Base-by-base conservation (phyloP, 805 yeast species). In the Wickerhamiella kurtzmanii region DNA sequence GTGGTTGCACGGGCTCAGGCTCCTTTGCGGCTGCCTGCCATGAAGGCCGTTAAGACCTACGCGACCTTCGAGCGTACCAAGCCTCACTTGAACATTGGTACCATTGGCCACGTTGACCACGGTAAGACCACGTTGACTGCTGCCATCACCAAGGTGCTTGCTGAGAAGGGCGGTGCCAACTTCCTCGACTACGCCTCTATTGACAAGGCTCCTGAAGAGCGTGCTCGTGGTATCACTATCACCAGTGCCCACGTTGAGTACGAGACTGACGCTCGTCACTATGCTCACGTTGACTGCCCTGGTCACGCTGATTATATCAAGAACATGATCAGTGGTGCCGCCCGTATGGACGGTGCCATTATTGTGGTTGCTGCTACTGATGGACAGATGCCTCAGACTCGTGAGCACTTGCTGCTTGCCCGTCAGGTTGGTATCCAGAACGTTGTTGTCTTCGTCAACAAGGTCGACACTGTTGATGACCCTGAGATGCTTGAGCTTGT, bases 341-440 rank as follows among this genome's bases (percentile, higher is more conserved):
- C 97, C 61, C 95, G 89, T 69, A 88, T 88, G 96, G 97, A 89
- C 69, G 96, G 97, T 75, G 97, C 96, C 57, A 88, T 89, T 60
- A 89, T 89, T 72, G 97, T 89, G 53, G 97, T 92, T 68, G 98
- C 97, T 63, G 98, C 98, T 54, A 75, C 95, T 49, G 98, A 92
- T 64, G 98, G 98, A 64, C 95, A 87, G 73, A 92, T 89, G 97
- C 97, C 96, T 64, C 98, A 92, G 75, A 92, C 98, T 59, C 85
- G 97, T 75, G 98, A 92, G 74, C 98, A 92, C 73, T 76, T 92
- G 73, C 73, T 92, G 69, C 80, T 92, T 63, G 98, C 98, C 55
- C 86, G 97, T 76, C 98, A 92, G 75, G 97, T 92, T 66, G 98
- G 98, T 77, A 95, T 92, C 57, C 94, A 89, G 73, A 78, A 87